These are phyloP conservation scores for Citrullus mucosospermus DNA, from an alignment of 306 rosid species.

Conservation along the genomic window DNA sequence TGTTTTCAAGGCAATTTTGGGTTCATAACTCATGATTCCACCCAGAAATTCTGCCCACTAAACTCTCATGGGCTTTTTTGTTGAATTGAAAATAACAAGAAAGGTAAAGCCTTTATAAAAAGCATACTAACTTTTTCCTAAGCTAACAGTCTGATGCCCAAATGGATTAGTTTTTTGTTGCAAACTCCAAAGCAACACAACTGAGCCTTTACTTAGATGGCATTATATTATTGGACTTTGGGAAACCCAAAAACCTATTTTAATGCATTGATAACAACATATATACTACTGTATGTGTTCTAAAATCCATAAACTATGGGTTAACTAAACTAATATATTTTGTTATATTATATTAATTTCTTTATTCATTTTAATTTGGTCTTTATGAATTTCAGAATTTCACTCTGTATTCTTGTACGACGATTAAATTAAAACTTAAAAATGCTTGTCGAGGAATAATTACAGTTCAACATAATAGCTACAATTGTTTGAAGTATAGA, in stretches of 20 bases:
- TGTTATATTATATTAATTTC: too few species aligned
- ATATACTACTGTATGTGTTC: neutral
- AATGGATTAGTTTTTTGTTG: slow-evolving; percentile 2
- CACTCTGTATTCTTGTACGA: too few species aligned
- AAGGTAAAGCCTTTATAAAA: neutral
- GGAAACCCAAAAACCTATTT: neutral
- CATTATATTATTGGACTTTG: neutral
- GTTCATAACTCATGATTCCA: neutral
- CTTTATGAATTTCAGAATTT: too few species aligned
- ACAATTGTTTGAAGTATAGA: neutral
- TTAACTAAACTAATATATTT: too few species aligned
- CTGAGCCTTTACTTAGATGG: neutral
- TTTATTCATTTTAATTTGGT: too few species aligned
- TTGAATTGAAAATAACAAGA: neutral
- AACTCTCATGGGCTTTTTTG: neutral
- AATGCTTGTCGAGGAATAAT: too few species aligned
- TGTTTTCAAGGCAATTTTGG: neutral
- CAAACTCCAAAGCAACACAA: neutral
- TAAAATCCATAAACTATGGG: neutral
- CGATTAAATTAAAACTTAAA: too few species aligned
- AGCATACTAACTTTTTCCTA: neutral
- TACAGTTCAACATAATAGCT: too few species aligned
- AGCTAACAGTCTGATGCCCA: neutral
- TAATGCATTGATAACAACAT: neutral
- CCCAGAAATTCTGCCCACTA: neutral